Evolutionary conservation across 352 stramenopile species (phyloP), one percentile per base, ranked within the genome.

Genomic region (Pythium grandisporangium): DNA sequence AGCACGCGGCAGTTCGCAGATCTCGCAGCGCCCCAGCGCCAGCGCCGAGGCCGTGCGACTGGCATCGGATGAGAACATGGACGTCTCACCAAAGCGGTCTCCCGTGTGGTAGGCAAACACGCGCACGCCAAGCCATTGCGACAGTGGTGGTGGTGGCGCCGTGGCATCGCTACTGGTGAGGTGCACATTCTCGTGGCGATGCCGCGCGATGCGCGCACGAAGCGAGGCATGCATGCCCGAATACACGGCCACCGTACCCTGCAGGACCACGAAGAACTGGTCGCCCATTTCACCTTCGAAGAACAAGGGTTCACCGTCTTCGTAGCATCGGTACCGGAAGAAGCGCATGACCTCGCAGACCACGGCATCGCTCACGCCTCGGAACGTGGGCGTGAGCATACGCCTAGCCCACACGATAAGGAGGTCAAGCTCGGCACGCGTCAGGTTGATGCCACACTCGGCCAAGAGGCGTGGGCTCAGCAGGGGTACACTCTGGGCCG

Each of bases 221-320:
- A 22, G 22, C 53, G 44, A 42, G 47, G 51, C 21, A 34, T 69
- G 12, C 58, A 54, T 55, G n/a, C 56, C 70, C 14, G 67, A 61
- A 37, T 73, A 83, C 19, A 83, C 70, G 1, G 58, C 66, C 16
- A 83, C 61, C 7, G 48, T 67, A 33, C 70, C 70, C 8, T 72
- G 40, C n/a, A 77, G 61, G 7, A 76, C 20, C 13, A 79, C 54
- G 45, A 75, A 83, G 43, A 79, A 83, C 5, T 57, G 57, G 32
- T 79, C 51, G 8, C 70, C 70, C 24, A 62, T 60, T 13, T 83
- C 66, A 19, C 70, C 70, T 53, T 83, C 61, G 30, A 66, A 66
- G 43, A 83, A 83, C 14, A 83, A 55, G 11, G 55, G 45, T 6
- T 76, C 61, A 14, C 63, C 62, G 33, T 75, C 66, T 37, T 63